Evolutionary conservation across 345 rosid genomes (phyloP).

Genomic region (Gossypium mustelinum): DNA sequence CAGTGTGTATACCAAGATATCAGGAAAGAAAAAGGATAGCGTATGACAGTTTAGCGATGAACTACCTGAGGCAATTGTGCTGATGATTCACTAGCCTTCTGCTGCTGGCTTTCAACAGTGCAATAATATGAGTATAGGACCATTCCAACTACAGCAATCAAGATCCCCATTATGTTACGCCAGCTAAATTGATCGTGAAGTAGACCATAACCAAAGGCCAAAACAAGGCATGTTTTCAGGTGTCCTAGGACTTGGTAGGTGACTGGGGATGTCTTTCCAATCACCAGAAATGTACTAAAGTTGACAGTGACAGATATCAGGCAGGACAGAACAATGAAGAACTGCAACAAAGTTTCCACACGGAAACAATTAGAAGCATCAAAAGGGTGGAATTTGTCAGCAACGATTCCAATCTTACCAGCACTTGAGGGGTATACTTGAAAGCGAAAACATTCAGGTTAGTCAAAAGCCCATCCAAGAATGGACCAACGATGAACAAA

Average conservation of each 20-base stretch:
- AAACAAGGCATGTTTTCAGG: conserved; percentile 92
- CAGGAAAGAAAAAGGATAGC: background rate
- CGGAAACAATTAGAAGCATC: conserved; percentile 9
- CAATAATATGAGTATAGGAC: conserved; percentile 84
- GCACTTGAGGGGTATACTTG: conserved; percentile 91
- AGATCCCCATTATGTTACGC: conserved; percentile 91
- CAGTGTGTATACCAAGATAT: background rate
- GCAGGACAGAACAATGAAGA: conserved; percentile 99
- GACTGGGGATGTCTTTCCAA: conserved; percentile 99
- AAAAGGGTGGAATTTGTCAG: background rate
- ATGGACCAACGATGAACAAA: conserved; percentile 83
- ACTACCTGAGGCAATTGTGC: conserved; percentile 70
- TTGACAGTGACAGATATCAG: conserved; percentile 97
- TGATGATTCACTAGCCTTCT: conserved; percentile 65
- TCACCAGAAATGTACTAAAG: conserved; percentile 98
- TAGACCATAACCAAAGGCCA: conserved; percentile 94
- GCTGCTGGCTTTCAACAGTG: conserved; percentile 78
- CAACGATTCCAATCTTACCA: conserved; percentile 52
- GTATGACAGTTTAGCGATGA: background rate
- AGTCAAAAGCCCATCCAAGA: conserved; percentile 87
- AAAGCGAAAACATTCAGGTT: conserved; percentile 91
- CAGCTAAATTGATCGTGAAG: conserved; percentile 89
- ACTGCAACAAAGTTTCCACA: conserved; percentile 57
- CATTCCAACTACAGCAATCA: conserved; percentile 93
- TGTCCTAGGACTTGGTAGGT: conserved; percentile 99